These are phyloP conservation scores for Russula sp. DNA, from an alignment of 768 basidiomycete genomes.

Conservation along the genomic window DNA sequence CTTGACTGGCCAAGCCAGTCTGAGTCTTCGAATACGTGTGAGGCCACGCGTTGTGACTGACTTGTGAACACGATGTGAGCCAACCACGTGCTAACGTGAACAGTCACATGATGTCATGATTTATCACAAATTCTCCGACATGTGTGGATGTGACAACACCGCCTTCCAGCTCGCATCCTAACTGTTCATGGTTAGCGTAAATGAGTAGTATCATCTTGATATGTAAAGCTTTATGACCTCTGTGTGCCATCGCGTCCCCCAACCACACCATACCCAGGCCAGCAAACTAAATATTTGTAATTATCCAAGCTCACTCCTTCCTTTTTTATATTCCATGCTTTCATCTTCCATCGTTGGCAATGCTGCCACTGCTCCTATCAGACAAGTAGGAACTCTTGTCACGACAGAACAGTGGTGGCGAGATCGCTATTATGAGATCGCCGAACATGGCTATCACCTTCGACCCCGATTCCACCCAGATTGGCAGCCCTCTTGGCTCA, in stretches of 20 bases:
- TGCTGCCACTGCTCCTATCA: neutral
- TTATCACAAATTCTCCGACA: too few species aligned
- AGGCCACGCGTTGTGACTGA: too few species aligned
- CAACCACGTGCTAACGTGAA: too few species aligned
- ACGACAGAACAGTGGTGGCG: constrained; percentile 23
- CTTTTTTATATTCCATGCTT: neutral
- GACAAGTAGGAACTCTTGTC: constrained; percentile 12
- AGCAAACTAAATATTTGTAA: neutral
- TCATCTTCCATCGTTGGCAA: neutral
- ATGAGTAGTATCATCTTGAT: too few species aligned
- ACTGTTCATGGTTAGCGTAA: neutral
- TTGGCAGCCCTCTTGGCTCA: constrained; percentile 23
- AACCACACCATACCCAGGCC: neutral
- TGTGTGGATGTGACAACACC: neutral
- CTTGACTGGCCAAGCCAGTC: neutral
- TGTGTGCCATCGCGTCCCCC: neutral
- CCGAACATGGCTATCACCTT: constrained; percentile 11
- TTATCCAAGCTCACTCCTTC: neutral
- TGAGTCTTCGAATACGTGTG: too few species aligned
- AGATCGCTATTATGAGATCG: constrained; percentile 11
- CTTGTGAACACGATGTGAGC: too few species aligned
- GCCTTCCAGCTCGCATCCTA: neutral
- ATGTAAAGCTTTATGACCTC: neutral
- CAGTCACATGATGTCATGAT: too few species aligned
- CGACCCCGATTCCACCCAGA: constrained; percentile 22